Base-by-base conservation (phyloP, 495 filamentous ascomycete genomes). In the Lophiostoma macrostomum region DNA sequence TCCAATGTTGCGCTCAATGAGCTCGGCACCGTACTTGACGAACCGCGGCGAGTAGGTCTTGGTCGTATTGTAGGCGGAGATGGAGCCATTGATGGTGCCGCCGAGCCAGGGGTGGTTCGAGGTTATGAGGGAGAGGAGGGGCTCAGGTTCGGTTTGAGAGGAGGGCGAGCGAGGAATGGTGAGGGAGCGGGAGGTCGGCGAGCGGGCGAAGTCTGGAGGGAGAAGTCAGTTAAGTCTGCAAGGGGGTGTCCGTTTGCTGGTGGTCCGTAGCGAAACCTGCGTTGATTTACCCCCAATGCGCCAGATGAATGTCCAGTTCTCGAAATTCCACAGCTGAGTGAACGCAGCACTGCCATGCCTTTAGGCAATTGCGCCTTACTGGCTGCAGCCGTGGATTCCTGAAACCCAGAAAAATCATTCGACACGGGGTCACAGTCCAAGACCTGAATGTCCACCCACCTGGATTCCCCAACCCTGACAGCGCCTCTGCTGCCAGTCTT, bases 41-140 rank as follows among this genome's bases (percentile, higher is more conserved):
- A 96, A 85, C 2, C 86, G 80, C 0, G 90, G 88, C 4, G 87
- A 90, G 64, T 93, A 93, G 20, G 86, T 86, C 67, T 97, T 96
- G 14, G 86, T 86, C 4, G 76, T 81, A 25, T 82, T 79, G 64
- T 96, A 97, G 2, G 86, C 87, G 24, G 85, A 86, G 1, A 90
- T 74, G 0, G 89, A 90, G 36, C 82, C 83, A 61, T 85, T 85
- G 56, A 95, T 88, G 0, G 89, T 86, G 8, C 85, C 84, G 1
- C 83, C 86, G 25, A 94, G 76, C 41, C 89, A 73, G 11, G 88
- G 88, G 59, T 94, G 87, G 2, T 82, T 81, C 2, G 86, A 83
- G 3, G 87, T 90, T 8, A 96, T 73, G 27, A 96, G 77, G 11
- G 86, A 82, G 4, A 94, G 74, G 4, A 94, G 75, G 3, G 90